Conservation (phyloP, 306 rosid genomes). For the Hippophae gyantsensis region DNA sequence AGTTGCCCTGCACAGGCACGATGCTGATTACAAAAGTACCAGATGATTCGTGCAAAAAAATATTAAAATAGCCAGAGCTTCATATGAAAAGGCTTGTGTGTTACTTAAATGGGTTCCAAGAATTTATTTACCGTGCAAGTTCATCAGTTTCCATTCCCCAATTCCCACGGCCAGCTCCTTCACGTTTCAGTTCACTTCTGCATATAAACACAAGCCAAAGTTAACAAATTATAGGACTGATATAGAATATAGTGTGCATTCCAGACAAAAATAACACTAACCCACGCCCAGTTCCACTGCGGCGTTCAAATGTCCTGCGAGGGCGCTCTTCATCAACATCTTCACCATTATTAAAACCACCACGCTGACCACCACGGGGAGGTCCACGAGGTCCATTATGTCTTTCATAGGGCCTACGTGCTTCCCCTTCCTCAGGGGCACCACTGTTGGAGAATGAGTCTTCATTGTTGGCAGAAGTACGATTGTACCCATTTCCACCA, state of each 20-base stretch:
- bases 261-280: slow-evolving; percentile 14
- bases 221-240: not conserved
- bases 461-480: slow-evolving; percentile 41
- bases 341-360: slow-evolving; percentile 70
- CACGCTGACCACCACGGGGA: slow-evolving; percentile 75
- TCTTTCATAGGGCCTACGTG: slow-evolving; percentile 46
- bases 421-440: slow-evolving; percentile 54
- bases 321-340: slow-evolving; percentile 65
- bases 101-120: not conserved
- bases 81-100: not conserved
- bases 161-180: slow-evolving; percentile 88
- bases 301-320: slow-evolving; percentile 68
- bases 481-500: slow-evolving; percentile 46
- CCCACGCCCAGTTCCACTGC: slow-evolving; percentile 93
- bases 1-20: slow-evolving; percentile 33
- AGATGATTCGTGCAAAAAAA: not conserved
- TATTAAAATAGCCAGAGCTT: too few relatives aligned
- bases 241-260: not conserved
- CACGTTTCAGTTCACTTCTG: slow-evolving; percentile 73
- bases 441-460: slow-evolving; percentile 29
- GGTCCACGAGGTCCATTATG: slow-evolving; percentile 61
- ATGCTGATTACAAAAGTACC: not conserved
- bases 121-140: slow-evolving; percentile 39
- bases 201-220: slow-evolving; percentile 14
- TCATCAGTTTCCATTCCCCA: slow-evolving; percentile 85